These are phyloP conservation scores for Kuraishia cidri DNA, from an alignment of 805 yeast genomes.

Conservation along the genomic window DNA sequence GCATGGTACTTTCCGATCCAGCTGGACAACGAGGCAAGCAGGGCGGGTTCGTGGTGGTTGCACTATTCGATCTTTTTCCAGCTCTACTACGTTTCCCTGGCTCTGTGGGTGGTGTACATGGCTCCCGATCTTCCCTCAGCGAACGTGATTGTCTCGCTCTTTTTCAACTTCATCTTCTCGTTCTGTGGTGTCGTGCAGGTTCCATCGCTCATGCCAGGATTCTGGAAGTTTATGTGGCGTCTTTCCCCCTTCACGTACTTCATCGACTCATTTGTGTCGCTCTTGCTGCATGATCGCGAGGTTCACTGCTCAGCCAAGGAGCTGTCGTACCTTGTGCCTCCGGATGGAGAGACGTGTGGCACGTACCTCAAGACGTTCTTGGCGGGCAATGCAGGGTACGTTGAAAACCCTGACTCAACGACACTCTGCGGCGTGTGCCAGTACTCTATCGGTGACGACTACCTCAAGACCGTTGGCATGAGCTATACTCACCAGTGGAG, in stretches of 20 bases:
- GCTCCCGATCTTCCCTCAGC: constrained; percentile 65
- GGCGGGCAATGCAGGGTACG: constrained; percentile 39
- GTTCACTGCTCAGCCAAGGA: constrained; percentile 44
- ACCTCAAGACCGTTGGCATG: constrained; percentile 31
- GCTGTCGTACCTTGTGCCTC: constrained; percentile 40
- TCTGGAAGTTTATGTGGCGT: constrained; percentile 81
- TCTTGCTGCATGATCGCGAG: constrained; percentile 36
- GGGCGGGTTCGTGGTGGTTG: constrained; percentile 39
- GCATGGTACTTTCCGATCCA: constrained; percentile 8
- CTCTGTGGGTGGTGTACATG: constrained; percentile 44
- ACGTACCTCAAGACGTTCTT: constrained; percentile 39
- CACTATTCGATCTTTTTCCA: constrained; percentile 26
- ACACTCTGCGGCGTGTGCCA: constrained; percentile 39
- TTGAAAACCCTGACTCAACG: constrained; percentile 41
- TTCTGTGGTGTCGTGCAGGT: constrained; percentile 69
- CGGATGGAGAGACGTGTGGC: constrained; percentile 56
- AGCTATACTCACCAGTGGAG: constrained; percentile 50
- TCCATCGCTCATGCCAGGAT: constrained; percentile 54
- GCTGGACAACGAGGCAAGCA: constrained; percentile 23
- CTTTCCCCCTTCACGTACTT: constrained; percentile 67
- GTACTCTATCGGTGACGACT: constrained; percentile 35
- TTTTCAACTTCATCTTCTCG: constrained; percentile 47
- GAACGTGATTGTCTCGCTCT: constrained; percentile 47
- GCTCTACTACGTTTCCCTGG: constrained; percentile 38
- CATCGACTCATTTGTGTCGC: constrained; percentile 39